Base-by-base conservation (phyloP, 768 basidiomycete genomes). In the Cubamyces sp. region DNA sequence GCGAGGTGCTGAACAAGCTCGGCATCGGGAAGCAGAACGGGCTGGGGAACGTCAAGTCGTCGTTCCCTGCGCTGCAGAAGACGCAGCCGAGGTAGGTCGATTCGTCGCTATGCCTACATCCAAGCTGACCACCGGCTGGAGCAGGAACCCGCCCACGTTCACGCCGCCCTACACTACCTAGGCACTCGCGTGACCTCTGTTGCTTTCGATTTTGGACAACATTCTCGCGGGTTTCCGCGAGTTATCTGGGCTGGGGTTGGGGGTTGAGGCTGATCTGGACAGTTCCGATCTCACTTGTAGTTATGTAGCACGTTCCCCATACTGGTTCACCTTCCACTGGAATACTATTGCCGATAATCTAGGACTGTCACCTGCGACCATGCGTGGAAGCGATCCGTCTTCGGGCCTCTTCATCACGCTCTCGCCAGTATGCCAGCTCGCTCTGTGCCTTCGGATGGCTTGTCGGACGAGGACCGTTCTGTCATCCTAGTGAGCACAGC, bases 341-440 rank as follows among this genome's bases (percentile, higher is more conserved):
- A 52, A 51, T 59, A 26, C 25, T 16, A 59, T 59, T 28, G 30
- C 40, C 54, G 16, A n/a, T 30, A 52, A 28, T 42, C 23, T 43
- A 40, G 15, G 41, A 30, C 42, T 21, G 45, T 53, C 48, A 66
- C 5, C 66, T 57, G 14, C 62, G 66, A 23, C 62, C 59, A 14
- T 59, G 49, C 21, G 67, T 68, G 4, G 70, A 68, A 0, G 60
- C 59, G 25, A 78, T 64, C 54, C 79, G 69, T 39, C 81, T 69
- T 34, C 81, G 73, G 19, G 91, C 86, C 67, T 92, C 88, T 70
- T 95, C 94, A 69, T 94, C 92, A 58, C 90, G 80, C 66, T 92
- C 86, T 3, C 90, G 83, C 91, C 94, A 97, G 73, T 88, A 94
- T 4, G 85, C 86, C 42, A 94, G 83, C 70, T 98, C 96, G 60